Base-by-base conservation (phyloP, 2,329 filamentous ascomycete genomes). In the Zymoseptoria pseudotritici region DNA sequence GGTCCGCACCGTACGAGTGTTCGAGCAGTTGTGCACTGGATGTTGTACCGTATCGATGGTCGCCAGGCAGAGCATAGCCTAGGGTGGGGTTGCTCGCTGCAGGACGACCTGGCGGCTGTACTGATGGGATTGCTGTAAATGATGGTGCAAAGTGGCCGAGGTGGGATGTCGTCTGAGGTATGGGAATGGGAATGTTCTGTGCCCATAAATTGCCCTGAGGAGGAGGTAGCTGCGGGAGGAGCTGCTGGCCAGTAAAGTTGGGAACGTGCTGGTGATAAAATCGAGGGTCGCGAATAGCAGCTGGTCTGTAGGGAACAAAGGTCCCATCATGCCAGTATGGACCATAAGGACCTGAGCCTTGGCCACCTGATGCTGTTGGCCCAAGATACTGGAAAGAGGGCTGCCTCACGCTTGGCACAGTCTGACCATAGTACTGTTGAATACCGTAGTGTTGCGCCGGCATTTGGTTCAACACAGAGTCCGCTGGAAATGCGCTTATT, bases 301-400 rank as follows among this genome's bases (percentile, higher is more conserved):
- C 81, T 11, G 83, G 83, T 60, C 82, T 78, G 70, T 86, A 86
- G 11, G 83, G 82, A 46, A 82, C 80, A 65, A 80, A 84, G 8
- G 79, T 82, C n/a, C 83, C 83, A 75, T 86, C 81, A 20, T 83
- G 82, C 82, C 83, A 86, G 67, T 86, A 86, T 26, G 83, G 83
- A 0, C 83, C 83, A 71, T 83, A 86, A 4, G 80, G 78, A 8
- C 81, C 82, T 29, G 78, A 76, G 53, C 80, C 81, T 58, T 79
- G 78, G 29, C 80, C 79, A 57, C 82, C 82, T 1, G 83, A 81
- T 29, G 82, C 82, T 7, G 83, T 85, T 26, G 83, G 82, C 2
- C 82, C 83, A 55, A 82, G 79, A 64, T 82, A 80, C 55, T 85
- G 84, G 60, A 83, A 77, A 22, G 80, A 75, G 29, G 85, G 82